A percentile compares a stretch with the other conserved stretches of the same genome.
phyloP scores from a whole-genome alignment of 208 protist species.

The Crithidia fasciculata region DNA sequence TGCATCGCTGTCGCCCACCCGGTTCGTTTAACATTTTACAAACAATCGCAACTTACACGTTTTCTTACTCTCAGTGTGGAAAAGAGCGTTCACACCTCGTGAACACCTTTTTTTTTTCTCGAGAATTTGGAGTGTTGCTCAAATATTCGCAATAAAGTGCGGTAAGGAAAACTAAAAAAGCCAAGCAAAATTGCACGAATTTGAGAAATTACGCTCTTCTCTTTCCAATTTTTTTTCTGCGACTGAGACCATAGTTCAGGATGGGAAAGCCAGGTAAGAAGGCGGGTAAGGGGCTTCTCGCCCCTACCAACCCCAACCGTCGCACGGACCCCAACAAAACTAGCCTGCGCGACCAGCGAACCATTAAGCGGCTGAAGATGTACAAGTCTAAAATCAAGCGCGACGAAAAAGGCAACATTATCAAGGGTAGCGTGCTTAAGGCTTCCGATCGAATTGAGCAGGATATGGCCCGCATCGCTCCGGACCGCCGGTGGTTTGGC shows the following conservation, averaged over 20 bases:
- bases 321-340: constrained; percentile 82
- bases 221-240: constrained; percentile 6
- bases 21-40: no score
- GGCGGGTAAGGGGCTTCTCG: constrained; percentile 84
- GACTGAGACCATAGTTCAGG: constrained; percentile 13
- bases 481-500: constrained; percentile 97
- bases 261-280: constrained; percentile 93
- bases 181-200: no score
- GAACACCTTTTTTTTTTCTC: no score
- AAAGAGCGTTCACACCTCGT: no score
- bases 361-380: constrained; percentile 91
- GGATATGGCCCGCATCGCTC: constrained; percentile 93
- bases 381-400: constrained; percentile 89
- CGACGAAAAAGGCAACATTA: constrained; percentile 92
- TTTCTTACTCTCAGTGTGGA: no score
- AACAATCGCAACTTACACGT: no score
- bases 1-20: not conserved
- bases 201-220: no score
- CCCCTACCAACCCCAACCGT: constrained; percentile 86
- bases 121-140: no score
- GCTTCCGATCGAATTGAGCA: constrained; percentile 85
- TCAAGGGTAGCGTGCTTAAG: constrained; percentile 90
- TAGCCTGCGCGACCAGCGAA: constrained; percentile 83
- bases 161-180: no score
- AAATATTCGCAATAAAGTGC: no score